A percentile compares a stretch with the other conserved stretches of the same genome.
Evolutionary conservation across 2,329 filamentous ascomycete genomes (phyloP).

Genomic region (Blumeria graminis): DNA sequence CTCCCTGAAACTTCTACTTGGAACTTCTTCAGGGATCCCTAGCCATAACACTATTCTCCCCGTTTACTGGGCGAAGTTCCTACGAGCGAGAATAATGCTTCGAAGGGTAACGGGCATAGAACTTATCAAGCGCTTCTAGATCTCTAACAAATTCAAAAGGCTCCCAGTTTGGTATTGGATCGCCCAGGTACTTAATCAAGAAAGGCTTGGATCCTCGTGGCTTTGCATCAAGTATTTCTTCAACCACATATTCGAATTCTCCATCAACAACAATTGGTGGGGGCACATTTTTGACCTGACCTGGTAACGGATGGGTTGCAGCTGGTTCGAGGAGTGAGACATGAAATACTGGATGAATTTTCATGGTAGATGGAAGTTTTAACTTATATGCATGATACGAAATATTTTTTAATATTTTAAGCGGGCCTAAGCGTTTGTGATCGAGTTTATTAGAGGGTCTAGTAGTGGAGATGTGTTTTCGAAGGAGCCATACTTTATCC

Average conservation of each 20-base stretch:
- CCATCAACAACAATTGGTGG: neutral
- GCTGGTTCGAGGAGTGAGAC: constrained; percentile 1
- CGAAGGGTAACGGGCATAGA: neutral
- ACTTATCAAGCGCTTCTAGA: neutral
- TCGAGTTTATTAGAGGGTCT: constrained; percentile 1
- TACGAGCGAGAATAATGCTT: neutral
- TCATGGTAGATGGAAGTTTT: neutral
- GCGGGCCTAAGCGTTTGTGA: neutral
- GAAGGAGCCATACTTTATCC: no score
- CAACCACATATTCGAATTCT: neutral
- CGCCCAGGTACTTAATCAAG: neutral
- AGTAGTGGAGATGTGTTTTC: constrained; percentile 1
- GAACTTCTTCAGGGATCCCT: no score
- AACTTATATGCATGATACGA: constrained; percentile 1
- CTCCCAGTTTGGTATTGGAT: neutral
- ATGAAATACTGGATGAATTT: constrained; percentile 1
- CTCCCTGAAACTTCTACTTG: no score
- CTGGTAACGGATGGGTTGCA: neutral
- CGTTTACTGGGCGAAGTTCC: neutral
- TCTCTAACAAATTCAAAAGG: neutral
- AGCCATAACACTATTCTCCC: no score
- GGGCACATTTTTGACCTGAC: neutral
- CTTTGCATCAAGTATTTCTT: no score
- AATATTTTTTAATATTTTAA: neutral
- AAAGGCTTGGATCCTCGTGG: neutral